These are phyloP conservation scores for Pyrenula massariospora DNA, from an alignment of 495 filamentous ascomycete genomes.

Conservation along the genomic window DNA sequence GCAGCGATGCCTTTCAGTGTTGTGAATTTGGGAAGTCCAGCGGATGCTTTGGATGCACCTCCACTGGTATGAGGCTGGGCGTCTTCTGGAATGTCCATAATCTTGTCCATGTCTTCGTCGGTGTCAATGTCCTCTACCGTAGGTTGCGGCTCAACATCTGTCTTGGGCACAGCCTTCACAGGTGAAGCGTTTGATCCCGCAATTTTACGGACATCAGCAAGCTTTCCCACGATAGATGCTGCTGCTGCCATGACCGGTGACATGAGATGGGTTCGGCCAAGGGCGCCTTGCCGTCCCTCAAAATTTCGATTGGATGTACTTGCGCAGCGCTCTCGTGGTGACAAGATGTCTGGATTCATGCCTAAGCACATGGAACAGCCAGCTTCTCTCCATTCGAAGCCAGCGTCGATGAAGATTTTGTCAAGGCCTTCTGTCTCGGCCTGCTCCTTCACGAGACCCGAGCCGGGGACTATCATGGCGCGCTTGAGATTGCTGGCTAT, in stretches of 20 bases:
- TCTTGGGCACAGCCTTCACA: conserved; percentile 41
- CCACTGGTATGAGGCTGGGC: conserved; percentile 49
- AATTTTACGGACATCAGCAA: conserved; percentile 81
- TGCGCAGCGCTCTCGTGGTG: conserved; percentile 85
- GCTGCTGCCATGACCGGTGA: conserved; percentile 94
- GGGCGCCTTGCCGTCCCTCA: conserved; percentile 89
- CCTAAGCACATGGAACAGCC: conserved; percentile 98
- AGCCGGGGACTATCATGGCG: conserved; percentile 93
- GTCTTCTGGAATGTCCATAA: conserved; percentile 68
- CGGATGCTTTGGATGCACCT: conserved; percentile 33
- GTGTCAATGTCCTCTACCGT: conserved; percentile 61
- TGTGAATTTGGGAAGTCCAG: conserved; percentile 72
- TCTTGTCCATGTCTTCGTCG: conserved; percentile 65
- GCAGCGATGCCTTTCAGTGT: conserved; percentile 78
- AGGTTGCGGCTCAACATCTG: conserved; percentile 40
- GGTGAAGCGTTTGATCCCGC: conserved; percentile 46
- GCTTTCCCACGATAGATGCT: conserved; percentile 77
- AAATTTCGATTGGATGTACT: conserved; percentile 97
- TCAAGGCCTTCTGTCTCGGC: conserved; percentile 88
- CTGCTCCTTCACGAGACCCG: conserved; percentile 85
- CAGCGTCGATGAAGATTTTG: conserved; percentile 81
- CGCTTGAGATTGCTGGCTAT: conserved; percentile 79
- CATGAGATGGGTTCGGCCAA: conserved; percentile 90
- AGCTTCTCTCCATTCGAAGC: conserved; percentile 96
- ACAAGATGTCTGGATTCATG: conserved; percentile 98